Conservation (phyloP, 2,329 filamentous ascomycete species). For the Microsporum ferrugineum region DNA sequence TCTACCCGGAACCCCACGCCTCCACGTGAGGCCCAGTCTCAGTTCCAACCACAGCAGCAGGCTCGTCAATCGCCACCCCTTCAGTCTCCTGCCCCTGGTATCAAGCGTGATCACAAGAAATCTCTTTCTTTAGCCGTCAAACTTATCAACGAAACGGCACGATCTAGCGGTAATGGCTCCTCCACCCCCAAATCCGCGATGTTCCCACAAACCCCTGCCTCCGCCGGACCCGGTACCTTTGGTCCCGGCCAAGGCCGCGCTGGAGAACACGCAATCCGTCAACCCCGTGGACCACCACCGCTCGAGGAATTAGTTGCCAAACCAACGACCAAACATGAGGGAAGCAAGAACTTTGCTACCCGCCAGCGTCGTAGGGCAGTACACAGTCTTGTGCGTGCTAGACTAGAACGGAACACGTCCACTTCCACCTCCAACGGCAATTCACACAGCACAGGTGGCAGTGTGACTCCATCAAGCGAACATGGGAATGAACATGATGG, state of each 20-base stretch:
- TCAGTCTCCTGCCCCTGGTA: constrained; percentile 32
- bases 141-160: constrained; percentile 28
- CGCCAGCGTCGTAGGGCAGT: constrained; percentile 87
- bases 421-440: constrained; percentile 51
- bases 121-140: constrained; percentile 52
- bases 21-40: constrained; percentile 7
- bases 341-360: constrained; percentile 91
- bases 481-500: background rate
- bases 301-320: constrained; percentile 82
- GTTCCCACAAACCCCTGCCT: constrained; percentile 69
- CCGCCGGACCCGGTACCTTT: constrained; percentile 54
- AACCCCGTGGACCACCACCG: constrained; percentile 82
- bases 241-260: constrained; percentile 86
- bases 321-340: constrained; percentile 85
- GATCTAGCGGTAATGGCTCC: constrained; percentile 40
- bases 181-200: constrained; percentile 62
- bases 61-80: constrained; percentile 1
- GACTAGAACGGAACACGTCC: constrained; percentile 63
- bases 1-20: constrained; percentile 8
- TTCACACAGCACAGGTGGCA: constrained; percentile 50
- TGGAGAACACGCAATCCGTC: constrained; percentile 85
- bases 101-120: constrained; percentile 90
- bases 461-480: constrained; percentile 84
- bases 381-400: constrained; percentile 80
- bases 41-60: background rate